A percentile compares a stretch with the other conserved stretches of the same genome.
Conservation (phyloP, 768 basidiomycete genomes). For the Boletus tomentosulus region DNA sequence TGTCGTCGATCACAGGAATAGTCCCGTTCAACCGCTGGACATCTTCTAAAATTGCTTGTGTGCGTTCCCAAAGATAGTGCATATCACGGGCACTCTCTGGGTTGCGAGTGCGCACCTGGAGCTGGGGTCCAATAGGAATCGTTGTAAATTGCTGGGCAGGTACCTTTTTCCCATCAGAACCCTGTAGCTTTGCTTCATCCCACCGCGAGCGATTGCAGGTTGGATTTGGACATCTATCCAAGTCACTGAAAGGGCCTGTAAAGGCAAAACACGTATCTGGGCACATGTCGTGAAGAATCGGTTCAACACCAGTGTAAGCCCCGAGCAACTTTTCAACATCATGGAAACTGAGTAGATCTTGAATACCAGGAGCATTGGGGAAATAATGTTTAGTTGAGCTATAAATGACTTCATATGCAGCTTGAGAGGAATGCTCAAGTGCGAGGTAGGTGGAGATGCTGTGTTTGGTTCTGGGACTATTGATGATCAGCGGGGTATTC, state of each 20-base stretch:
- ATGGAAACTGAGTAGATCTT: too few species aligned
- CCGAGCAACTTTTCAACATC: too few species aligned
- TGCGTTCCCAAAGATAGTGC: slow-evolving; percentile 22
- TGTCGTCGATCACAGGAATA: neutral
- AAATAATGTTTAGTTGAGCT: too few species aligned
- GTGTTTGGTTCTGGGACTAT: too few species aligned
- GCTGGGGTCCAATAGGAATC: slow-evolving; percentile 39
- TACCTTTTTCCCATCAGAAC: neutral
- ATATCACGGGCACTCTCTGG: slow-evolving; percentile 21
- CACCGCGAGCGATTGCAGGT: too few species aligned
- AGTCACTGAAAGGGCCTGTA: slow-evolving; percentile 32
- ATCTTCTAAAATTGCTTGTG: neutral
- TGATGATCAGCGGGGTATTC: too few species aligned
- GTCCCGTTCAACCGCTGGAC: too few species aligned
- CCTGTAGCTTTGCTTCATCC: too few species aligned
- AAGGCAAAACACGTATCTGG: slow-evolving; percentile 38
- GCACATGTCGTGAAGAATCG: slow-evolving; percentile 40
- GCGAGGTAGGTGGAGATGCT: too few species aligned
- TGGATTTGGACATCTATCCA: slow-evolving; percentile 25
- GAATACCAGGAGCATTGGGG: too few species aligned
- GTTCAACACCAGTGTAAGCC: slow-evolving; percentile 27
- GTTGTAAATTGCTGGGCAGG: slow-evolving; percentile 34
- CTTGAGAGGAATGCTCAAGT: too few species aligned
- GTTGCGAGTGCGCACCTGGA: slow-evolving; percentile 35
- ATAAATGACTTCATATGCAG: too few species aligned